Percentiles rank a stretch among this genome's conserved stretches.
Evolutionary conservation across 768 basidiomycete species (phyloP).

Genomic region (Chalciporus sphaerocephalus): DNA sequence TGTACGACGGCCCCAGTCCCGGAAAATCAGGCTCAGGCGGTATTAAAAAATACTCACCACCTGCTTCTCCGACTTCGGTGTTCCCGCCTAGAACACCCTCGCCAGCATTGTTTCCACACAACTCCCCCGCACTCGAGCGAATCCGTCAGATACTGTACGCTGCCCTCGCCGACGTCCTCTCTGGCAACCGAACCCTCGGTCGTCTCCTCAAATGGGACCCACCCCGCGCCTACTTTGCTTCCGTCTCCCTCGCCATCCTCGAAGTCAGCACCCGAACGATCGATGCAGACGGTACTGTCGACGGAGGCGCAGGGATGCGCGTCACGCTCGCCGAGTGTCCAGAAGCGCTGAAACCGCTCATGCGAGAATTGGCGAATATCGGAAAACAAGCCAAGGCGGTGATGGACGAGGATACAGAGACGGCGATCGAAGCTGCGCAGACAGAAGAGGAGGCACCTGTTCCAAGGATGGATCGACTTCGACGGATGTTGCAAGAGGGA

Average conservation of each 20-base stretch:
- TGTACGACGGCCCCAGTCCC: conserved; percentile 52
- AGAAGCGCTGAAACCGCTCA: conserved; percentile 57
- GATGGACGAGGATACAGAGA: conserved; percentile 49
- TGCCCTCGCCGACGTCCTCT: conserved; percentile 65
- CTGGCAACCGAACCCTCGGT: conserved; percentile 50
- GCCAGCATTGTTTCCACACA: conserved; percentile 41
- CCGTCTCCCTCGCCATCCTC: conserved; percentile 70
- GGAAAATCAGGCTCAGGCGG: conserved; percentile 12
- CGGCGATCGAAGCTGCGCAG: conserved; percentile 41
- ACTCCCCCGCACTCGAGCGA: conserved; percentile 57
- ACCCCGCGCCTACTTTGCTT: conserved; percentile 73
- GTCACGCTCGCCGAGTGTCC: conserved; percentile 64
- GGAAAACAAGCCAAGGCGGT: conserved; percentile 47
- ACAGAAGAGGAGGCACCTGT: conserved; percentile 32
- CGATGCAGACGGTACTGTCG: conserved; percentile 44
- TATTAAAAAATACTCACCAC: conserved; percentile 7
- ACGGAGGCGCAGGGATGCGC: conserved; percentile 46
- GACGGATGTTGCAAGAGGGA: conserved; percentile 53
- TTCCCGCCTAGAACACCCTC: conserved; percentile 40
- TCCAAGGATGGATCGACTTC: conserved; percentile 58
- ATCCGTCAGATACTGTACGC: conserved; percentile 89
- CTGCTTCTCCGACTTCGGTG: conserved; percentile 26
- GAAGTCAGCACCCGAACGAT: conserved; percentile 54
- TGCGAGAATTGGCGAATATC: conserved; percentile 58
- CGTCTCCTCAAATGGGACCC: conserved; percentile 57